Base-by-base conservation (phyloP, 139 green algal species). In the Marvania coccoides region DNA sequence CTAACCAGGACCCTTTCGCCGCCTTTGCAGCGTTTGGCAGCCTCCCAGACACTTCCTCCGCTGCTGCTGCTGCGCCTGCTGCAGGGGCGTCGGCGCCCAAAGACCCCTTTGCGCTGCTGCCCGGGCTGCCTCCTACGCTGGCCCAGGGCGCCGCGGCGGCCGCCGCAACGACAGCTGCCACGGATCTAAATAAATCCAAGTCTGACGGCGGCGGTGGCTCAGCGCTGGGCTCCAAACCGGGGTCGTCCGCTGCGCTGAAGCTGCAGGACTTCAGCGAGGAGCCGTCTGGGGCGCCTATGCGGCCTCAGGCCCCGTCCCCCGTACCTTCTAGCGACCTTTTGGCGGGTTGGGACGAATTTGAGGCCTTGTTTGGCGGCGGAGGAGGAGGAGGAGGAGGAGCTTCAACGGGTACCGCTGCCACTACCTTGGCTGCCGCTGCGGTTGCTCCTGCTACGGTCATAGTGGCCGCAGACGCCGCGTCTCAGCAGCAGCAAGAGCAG, bases 331-430 rank as follows among this genome's bases (percentile, higher is more conserved):
- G 54, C 46, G 61, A 69, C 58, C 33, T 77, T n/a, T 34, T 77
- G 8, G 26, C 63, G 19, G 71, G 71, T 3, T 77, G 71, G 71
- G 65, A 73, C 8, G 71, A 77, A 15, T 77, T 77, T 47, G 71
- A 73, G n/a, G 56, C 63, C 37, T 28, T 77, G 19, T 77, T 77
- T 70, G 36, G 34, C n/a, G 60, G 24, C 12, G 12, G 12, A 40
- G 48, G 9, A 40, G 48, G 9, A 28, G 42, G 42, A 28, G 42
- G 42, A 28, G 42, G 42, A 28, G 42, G 42, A 28, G 42, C 19
- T 51, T 19, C 19, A 28, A 19, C 19, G 19, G 42, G 42, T 51
- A 19, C 19, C 19, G 42, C 19, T 51, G 42, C 19, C 19, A 19
- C 19, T 51, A n/a, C n/a, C n/a, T n/a, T 19, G 42, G 42, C 19